Evolutionary conservation across 768 basidiomycete genomes (phyloP).

Genomic region (Lactarius trivialis): DNA sequence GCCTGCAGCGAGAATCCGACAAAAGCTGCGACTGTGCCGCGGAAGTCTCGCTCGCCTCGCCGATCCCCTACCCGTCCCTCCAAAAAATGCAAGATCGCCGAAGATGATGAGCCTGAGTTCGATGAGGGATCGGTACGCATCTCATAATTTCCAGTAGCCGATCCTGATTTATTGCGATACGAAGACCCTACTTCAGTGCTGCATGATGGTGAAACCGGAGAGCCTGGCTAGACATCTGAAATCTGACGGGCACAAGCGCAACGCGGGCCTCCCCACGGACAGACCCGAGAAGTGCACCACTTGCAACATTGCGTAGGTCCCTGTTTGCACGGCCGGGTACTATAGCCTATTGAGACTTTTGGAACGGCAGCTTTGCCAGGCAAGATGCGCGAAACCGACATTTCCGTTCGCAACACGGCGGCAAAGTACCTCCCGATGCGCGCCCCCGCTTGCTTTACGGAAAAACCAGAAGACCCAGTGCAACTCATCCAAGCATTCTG

Average conservation of each 20-base stretch:
- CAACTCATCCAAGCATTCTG: conserved; percentile 10
- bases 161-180: neutral
- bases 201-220: conserved; percentile 17
- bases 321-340: neutral
- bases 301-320: conserved; percentile 18
- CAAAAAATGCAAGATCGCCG: conserved; percentile 5
- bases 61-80: neutral
- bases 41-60: neutral
- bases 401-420: conserved; percentile 14
- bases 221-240: conserved; percentile 17
- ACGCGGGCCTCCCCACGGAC: conserved; percentile 14
- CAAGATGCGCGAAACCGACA: conserved; percentile 20
- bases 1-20: neutral
- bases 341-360: neutral
- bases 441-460: neutral
- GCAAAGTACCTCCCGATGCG: neutral
- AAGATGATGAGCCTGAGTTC: neutral
- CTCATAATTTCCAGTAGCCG: neutral
- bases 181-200: conserved; percentile 16
- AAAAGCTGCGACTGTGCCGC: neutral
- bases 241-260: conserved; percentile 18
- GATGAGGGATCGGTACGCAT: conserved; percentile 7
- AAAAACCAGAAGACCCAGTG: conserved; percentile 6
- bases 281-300: conserved; percentile 13
- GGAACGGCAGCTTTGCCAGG: conserved; percentile 13